These are phyloP conservation scores for Plantago ovata DNA, from an alignment of 257 asterid genomes.

Conservation along the genomic window DNA sequence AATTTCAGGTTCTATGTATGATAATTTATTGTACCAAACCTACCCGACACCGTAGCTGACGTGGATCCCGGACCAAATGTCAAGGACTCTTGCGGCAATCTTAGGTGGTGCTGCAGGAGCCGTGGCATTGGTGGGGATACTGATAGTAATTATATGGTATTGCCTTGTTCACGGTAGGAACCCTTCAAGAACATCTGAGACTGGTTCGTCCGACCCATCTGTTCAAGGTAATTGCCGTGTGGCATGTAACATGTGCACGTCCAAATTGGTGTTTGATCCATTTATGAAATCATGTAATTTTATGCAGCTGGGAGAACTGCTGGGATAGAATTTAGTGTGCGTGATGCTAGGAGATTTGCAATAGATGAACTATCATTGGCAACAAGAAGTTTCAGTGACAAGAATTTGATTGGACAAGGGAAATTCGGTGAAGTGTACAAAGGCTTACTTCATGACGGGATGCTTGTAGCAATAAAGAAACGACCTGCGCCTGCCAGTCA, in stretches of 20 bases:
- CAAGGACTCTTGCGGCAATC: constrained; percentile 93
- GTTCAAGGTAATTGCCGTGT: constrained; percentile 39
- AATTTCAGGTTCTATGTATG: constrained; percentile 58
- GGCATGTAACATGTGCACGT: too few relatives aligned
- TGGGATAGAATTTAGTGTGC: constrained; percentile 56
- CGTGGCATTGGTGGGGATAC: constrained; percentile 69
- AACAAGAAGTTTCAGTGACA: constrained; percentile 61
- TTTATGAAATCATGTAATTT: constrained; percentile 17
- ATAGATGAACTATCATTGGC: constrained; percentile 72
- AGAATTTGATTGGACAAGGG: constrained; percentile 79
- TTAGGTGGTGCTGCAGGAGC: constrained; percentile 99
- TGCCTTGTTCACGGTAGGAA: constrained; percentile 47
- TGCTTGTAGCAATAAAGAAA: constrained; percentile 78
- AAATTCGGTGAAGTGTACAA: constrained; percentile 91
- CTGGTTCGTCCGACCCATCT: constrained; percentile 85
- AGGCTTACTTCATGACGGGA: constrained; percentile 87
- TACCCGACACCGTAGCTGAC: constrained; percentile 37
- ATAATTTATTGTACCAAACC: constrained; percentile 22
- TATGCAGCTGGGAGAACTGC: constrained; percentile 52
- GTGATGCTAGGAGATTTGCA: constrained; percentile 68
- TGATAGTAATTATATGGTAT: constrained; percentile 48
- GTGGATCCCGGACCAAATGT: constrained; percentile 74
- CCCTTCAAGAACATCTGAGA: constrained; percentile 65
- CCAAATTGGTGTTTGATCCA: background rate
- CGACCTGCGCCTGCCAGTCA: constrained; percentile 58